Conservation (phyloP, 1,139 yeast species). For the Kodamaea suecica region DNA sequence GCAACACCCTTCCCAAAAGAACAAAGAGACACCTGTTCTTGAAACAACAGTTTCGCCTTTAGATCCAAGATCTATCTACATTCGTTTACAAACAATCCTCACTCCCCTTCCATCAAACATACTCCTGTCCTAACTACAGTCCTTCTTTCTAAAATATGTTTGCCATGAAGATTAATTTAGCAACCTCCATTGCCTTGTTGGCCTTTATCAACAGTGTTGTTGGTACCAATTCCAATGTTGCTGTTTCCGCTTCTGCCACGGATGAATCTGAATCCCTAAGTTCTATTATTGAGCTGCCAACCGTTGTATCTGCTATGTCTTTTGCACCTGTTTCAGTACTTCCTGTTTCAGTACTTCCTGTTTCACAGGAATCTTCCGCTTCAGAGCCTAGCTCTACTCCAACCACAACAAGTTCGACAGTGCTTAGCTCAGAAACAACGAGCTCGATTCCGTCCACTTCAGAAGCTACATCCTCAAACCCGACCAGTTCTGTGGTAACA, state of each 20-base stretch:
- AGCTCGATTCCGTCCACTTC: not conserved
- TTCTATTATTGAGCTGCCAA: not conserved
- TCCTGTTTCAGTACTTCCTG: not conserved
- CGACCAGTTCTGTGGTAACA: too few relatives aligned
- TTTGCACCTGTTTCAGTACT: not conserved
- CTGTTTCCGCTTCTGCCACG: conserved; percentile 1
- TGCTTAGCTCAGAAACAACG: conserved; percentile 1
- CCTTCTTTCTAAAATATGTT: conserved; percentile 16
- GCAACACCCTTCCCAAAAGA: not conserved
- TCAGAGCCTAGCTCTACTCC: conserved; percentile 1
- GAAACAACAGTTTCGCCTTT: not conserved
- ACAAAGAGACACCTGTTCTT: not conserved
- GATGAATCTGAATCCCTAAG: not conserved
- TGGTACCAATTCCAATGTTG: not conserved
- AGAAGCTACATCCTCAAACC: not conserved
- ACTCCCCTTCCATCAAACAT: too few relatives aligned
- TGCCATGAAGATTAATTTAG: conserved; percentile 9
- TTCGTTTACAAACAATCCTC: conserved; percentile 1
- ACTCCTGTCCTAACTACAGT: conserved; percentile 19
- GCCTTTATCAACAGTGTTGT: conserved; percentile 5
- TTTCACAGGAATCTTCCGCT: not conserved
- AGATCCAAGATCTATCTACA: not conserved
- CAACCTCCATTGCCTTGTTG: conserved; percentile 9
- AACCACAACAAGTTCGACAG: conserved; percentile 1
- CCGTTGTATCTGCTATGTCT: not conserved